A percentile compares a stretch with the other conserved stretches of the same genome.
These are phyloP conservation scores for Penicillium nordicum DNA, from an alignment of 2,329 filamentous ascomycete species.

Conservation along the genomic window DNA sequence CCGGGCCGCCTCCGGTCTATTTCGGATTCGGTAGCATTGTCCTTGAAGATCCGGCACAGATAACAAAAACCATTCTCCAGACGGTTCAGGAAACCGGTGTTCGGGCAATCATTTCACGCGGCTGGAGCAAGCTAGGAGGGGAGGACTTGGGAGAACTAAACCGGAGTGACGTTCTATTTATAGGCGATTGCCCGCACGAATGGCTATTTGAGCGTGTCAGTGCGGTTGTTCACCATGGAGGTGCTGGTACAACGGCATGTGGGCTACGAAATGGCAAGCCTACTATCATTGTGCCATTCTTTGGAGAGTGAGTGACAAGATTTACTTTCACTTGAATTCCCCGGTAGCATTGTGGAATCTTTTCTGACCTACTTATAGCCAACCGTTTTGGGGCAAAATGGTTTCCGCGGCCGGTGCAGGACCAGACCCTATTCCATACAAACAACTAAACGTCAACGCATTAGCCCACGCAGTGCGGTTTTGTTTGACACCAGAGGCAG, in stretches of 20 bases:
- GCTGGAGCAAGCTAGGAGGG: conserved; percentile 48
- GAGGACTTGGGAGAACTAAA: conserved; percentile 14
- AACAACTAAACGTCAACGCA: conserved; percentile 42
- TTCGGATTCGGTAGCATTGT: conserved; percentile 56
- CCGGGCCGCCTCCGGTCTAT: conserved; percentile 49
- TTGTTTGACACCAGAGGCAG: conserved; percentile 39
- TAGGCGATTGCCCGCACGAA: conserved; percentile 54
- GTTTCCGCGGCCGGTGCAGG: conserved; percentile 49
- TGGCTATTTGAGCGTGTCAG: conserved; percentile 56
- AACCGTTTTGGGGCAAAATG: conserved; percentile 55
- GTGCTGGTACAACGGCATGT: conserved; percentile 55
- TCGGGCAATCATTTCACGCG: conserved; percentile 52
- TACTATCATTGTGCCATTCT: conserved; percentile 55
- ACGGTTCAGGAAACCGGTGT: conserved; percentile 45
- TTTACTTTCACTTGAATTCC: neutral
- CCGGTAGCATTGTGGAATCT: rapidly evolving
- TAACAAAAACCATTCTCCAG: conserved; percentile 46
- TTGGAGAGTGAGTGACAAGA: conserved; percentile 43
- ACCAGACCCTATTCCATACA: conserved; percentile 47
- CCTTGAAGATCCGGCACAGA: conserved; percentile 44
- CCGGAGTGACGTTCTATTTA: conserved; percentile 41
- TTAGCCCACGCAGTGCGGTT: conserved; percentile 47
- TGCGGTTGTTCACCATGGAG: conserved; percentile 55
- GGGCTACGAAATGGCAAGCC: conserved; percentile 50
- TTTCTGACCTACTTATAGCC: conserved; percentile 21